A percentile compares a stretch with the other conserved stretches of the same genome.
phyloP scores from a whole-genome alignment of 1,284 basidiomycete genomes.

The Trametes polyzona region DNA sequence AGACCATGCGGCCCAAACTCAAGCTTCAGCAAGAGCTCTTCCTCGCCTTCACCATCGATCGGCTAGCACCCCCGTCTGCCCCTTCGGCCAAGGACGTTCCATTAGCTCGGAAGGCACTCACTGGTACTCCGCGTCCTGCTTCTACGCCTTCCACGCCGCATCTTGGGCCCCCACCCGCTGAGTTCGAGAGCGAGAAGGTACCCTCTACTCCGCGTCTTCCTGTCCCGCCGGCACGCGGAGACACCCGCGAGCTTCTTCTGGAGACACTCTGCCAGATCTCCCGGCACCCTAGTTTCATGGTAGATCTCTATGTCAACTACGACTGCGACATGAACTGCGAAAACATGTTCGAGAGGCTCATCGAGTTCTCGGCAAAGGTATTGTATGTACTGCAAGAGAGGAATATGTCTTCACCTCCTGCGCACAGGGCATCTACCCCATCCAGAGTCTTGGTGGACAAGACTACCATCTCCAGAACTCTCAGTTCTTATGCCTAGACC shows the following conservation, averaged over 20 bases:
- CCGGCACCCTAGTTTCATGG: conserved; percentile 87
- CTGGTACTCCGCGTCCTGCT: conserved; percentile 53
- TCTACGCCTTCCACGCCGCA: conserved; percentile 50
- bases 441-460: conserved; percentile 59
- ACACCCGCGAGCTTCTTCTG: conserved; percentile 88
- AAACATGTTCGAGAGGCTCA: conserved; percentile 91
- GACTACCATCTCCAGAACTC: conserved; percentile 77
- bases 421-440: conserved; percentile 75
- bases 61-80: conserved; percentile 66
- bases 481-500: conserved; percentile 90
- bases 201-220: conserved; percentile 57
- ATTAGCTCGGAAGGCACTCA: conserved; percentile 23
- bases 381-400: background rate
- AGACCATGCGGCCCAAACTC: conserved; percentile 84
- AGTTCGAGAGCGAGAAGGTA: conserved; percentile 54
- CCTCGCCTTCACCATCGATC: conserved; percentile 91
- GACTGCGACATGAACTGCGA: conserved; percentile 98
- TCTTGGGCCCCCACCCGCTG: conserved; percentile 47
- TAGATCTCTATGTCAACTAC: conserved; percentile 95
- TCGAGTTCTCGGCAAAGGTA: conserved; percentile 89
- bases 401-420: background rate
- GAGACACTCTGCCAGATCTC: conserved; percentile 88
- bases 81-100: conserved; percentile 18
- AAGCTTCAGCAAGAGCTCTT: conserved; percentile 98
- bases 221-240: conserved; percentile 81